Evolutionary conservation across 108 stramenopile genomes (phyloP).

Genomic region (Stephanodiscus triporus): DNA sequence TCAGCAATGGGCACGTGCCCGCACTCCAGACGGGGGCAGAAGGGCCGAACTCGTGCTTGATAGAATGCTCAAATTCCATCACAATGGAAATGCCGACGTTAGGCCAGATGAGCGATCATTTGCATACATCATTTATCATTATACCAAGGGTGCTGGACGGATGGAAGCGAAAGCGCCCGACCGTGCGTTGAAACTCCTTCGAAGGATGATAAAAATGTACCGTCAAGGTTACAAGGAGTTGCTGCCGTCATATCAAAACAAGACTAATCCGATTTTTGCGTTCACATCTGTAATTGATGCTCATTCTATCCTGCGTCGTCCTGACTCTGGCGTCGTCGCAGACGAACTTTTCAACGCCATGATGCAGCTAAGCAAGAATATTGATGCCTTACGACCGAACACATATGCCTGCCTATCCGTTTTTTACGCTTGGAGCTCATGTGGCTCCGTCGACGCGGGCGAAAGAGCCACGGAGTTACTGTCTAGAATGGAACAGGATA

Average conservation of each 20-base stretch:
- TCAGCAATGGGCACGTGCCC: slow-evolving; percentile 58
- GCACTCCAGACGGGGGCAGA: slow-evolving; percentile 54
- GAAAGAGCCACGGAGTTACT: slow-evolving; percentile 56
- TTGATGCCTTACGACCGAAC: slow-evolving; percentile 55
- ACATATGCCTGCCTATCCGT: slow-evolving; percentile 60
- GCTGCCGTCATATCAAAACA: slow-evolving; percentile 46
- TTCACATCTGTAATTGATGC: slow-evolving; percentile 76
- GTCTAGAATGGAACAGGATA: slow-evolving; percentile 57
- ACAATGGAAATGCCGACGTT: slow-evolving; percentile 61
- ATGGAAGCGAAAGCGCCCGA: slow-evolving; percentile 48
- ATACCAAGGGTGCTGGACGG: slow-evolving; percentile 49
- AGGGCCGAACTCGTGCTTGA: slow-evolving; percentile 67
- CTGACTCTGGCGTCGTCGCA: slow-evolving; percentile 63
- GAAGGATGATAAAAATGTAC: slow-evolving; percentile 54
- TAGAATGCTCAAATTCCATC: slow-evolving; percentile 57
- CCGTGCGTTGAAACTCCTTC: slow-evolving; percentile 39
- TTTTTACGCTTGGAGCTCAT: slow-evolving; percentile 62
- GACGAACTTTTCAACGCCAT: slow-evolving; percentile 62
- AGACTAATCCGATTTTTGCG: slow-evolving; percentile 53
- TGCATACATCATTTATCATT: slow-evolving; percentile 67
- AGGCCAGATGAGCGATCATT: slow-evolving; percentile 70
- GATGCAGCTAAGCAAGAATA: slow-evolving; percentile 43
- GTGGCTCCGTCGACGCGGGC: slow-evolving; percentile 58
- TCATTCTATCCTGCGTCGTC: slow-evolving; percentile 56
- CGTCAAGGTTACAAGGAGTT: slow-evolving; percentile 57